Percentiles rank a stretch among this genome's conserved stretches.
These are phyloP conservation scores for Teratosphaeria gauchensis DNA, from an alignment of 2,329 filamentous ascomycete genomes.

Conservation along the genomic window DNA sequence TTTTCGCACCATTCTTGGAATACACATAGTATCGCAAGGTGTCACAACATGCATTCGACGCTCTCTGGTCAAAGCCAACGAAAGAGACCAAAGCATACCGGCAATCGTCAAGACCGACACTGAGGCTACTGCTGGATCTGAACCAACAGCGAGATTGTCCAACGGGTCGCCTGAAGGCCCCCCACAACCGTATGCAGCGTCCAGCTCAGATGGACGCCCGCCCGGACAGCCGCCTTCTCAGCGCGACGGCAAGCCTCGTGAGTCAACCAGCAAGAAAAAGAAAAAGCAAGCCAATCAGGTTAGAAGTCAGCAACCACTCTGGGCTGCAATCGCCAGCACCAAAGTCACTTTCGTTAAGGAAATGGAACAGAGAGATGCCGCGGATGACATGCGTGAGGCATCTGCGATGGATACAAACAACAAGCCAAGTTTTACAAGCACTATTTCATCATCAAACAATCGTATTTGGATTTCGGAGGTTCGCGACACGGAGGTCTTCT, in stretches of 20 bases:
- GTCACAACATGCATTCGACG: conserved; percentile 27
- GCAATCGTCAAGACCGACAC: conserved; percentile 21
- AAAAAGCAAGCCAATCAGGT: conserved; percentile 87
- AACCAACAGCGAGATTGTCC: conserved; percentile 10
- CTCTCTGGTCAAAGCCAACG: conserved; percentile 26
- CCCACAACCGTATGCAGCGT: conserved; percentile 14
- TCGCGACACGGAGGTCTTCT: conserved; percentile 66
- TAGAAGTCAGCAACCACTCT: conserved; percentile 80
- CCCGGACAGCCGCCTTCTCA: conserved; percentile 42
- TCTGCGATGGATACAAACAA: conserved; percentile 63
- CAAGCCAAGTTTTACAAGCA: conserved; percentile 55
- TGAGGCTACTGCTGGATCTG: conserved; percentile 19
- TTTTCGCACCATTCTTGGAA: conserved; percentile 25
- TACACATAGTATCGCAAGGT: conserved; percentile 29
- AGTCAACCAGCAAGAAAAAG: conserved; percentile 65
- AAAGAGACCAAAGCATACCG: conserved; percentile 21
- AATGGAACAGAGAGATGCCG: conserved; percentile 62
- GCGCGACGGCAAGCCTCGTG: conserved; percentile 47
- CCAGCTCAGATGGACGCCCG: conserved; percentile 39
- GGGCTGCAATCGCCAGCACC: conserved; percentile 88
- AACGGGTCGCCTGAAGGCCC: conserved; percentile 13
- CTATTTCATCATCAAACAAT: conserved; percentile 45
- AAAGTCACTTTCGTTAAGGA: conserved; percentile 92
- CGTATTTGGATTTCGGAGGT: conserved; percentile 77
- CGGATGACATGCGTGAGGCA: conserved; percentile 62